A percentile compares a stretch with the other conserved stretches of the same genome.
These are phyloP conservation scores for Solanum piurae DNA, from an alignment of 257 asterid genomes.

Conservation along the genomic window DNA sequence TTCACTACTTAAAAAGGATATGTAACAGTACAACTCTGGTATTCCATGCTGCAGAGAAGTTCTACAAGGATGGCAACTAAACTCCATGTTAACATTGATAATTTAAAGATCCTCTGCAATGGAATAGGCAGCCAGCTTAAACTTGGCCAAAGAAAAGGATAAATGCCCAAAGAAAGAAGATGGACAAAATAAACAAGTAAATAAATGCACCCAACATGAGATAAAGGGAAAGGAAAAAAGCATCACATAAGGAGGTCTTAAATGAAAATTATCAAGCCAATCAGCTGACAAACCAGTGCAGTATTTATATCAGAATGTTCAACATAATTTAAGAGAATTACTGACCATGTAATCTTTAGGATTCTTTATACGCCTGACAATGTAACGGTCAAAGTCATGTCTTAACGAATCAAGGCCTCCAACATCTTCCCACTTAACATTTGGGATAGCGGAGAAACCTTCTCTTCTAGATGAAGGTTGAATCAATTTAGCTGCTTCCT, in stretches of 20 bases:
- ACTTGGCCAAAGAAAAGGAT: not conserved
- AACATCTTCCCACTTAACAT: constrained; percentile 84
- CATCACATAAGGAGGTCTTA: not conserved
- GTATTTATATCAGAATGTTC: not conserved
- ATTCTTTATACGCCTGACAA: constrained; percentile 52
- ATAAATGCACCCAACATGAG: not conserved
- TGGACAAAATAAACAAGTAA: not conserved
- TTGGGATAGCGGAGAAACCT: constrained; percentile 84
- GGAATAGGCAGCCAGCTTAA: not conserved
- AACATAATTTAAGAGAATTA: not conserved
- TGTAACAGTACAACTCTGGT: not conserved
- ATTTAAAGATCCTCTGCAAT: not conserved
- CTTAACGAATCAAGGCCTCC: constrained; percentile 75
- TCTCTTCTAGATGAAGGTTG: constrained; percentile 85
- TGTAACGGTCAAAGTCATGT: constrained; percentile 48
- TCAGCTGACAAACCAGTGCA: not conserved
- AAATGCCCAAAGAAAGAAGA: not conserved
- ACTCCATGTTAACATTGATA: not conserved
- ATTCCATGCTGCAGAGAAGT: not conserved
- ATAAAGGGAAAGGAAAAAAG: not conserved
- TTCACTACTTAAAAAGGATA: not conserved
- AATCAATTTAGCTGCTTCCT: constrained; percentile 75
- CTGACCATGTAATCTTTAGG: constrained; percentile 70
- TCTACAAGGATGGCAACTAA: not conserved
- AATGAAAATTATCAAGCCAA: not conserved